Conservation (phyloP, 768 basidiomycete genomes). For the Leucocoprinus birnbaumii region DNA sequence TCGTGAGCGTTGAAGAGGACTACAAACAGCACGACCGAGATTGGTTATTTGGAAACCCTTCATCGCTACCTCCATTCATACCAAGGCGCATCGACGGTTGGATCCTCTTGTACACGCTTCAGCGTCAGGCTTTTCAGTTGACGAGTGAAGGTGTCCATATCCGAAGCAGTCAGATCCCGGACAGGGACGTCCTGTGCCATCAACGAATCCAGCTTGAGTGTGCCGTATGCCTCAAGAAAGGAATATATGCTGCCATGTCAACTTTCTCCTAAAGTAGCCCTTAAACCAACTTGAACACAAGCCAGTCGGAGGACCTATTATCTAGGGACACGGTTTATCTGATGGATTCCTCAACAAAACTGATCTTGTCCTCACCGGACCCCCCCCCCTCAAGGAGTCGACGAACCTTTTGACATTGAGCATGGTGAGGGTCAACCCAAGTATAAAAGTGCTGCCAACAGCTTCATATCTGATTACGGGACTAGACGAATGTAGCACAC, state of each 20-base stretch:
- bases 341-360: not conserved
- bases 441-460: too few species aligned
- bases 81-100: slow-evolving; percentile 38
- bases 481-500: too few species aligned
- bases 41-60: too few species aligned
- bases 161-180: slow-evolving; percentile 25
- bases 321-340: too few species aligned
- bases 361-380: not conserved
- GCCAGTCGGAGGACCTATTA: too few species aligned
- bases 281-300: too few species aligned
- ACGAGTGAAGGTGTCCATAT: slow-evolving; percentile 39
- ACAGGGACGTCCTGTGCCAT: slow-evolving; percentile 43
- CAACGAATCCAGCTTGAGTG: slow-evolving; percentile 58
- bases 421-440: not conserved
- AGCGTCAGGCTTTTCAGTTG: slow-evolving; percentile 30
- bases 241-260: slow-evolving; percentile 55
- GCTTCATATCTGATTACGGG: too few species aligned
- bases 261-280: slow-evolving; percentile 63
- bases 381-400: not conserved
- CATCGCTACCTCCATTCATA: slow-evolving; percentile 36
- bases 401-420: not conserved
- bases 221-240: slow-evolving; percentile 52
- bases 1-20: too few species aligned
- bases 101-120: slow-evolving; percentile 25
- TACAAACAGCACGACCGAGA: too few species aligned